These are phyloP conservation scores for Acer negundo DNA, from an alignment of 345 rosid genomes.

Conservation along the genomic window DNA sequence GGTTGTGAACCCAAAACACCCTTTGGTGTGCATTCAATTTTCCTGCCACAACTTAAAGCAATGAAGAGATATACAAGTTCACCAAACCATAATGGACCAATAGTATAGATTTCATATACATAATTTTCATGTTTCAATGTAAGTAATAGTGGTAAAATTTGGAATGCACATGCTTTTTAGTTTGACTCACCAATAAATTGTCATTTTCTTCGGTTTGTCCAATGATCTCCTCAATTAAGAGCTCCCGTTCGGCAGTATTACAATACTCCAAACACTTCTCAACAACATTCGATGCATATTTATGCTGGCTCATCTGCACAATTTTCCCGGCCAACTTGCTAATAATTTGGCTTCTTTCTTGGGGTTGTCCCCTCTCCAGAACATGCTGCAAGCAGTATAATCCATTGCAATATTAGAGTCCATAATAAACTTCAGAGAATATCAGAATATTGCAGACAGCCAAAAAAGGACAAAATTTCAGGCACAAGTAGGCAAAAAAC, in stretches of 20 bases:
- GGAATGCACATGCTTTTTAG: neutral
- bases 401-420: constrained; percentile 9
- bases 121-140: neutral
- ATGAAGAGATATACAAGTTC: neutral
- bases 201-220: constrained; percentile 76
- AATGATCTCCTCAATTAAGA: constrained; percentile 80
- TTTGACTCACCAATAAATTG: constrained; percentile 70
- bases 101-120: neutral
- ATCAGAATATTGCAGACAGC: neutral
- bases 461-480: neutral
- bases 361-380: constrained; percentile 79
- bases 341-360: constrained; percentile 74
- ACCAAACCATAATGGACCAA: neutral
- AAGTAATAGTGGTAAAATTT: neutral
- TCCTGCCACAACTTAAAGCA: neutral
- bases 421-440: neutral
- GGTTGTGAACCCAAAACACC: neutral
- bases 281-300: constrained; percentile 91
- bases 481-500: neutral
- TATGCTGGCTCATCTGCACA: constrained; percentile 96
- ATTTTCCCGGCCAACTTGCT: constrained; percentile 78
- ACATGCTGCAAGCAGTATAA: constrained; percentile 67
- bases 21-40: no score
- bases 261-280: constrained; percentile 96
- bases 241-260: constrained; percentile 65